Conservation (phyloP, 805 yeast species). For the Saturnispora hagleri region DNA sequence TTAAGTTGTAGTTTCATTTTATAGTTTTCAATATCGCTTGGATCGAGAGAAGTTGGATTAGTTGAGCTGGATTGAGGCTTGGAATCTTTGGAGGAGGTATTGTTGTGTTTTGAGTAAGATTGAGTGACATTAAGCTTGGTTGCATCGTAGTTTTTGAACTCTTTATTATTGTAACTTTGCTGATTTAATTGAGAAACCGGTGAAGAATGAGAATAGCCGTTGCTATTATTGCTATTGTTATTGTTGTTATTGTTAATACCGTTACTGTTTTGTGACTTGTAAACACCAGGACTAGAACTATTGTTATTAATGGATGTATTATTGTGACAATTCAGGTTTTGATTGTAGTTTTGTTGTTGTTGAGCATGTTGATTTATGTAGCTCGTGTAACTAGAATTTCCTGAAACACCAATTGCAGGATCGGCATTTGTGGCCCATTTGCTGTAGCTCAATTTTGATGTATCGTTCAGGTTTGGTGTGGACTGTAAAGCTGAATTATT, state of each 20-base stretch:
- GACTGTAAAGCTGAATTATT: neutral
- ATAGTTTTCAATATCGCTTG: constrained; percentile 29
- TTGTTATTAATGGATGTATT: neutral
- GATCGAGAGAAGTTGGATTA: constrained; percentile 5
- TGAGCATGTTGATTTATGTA: neutral
- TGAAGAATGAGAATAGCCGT: neutral
- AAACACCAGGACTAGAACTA: neutral
- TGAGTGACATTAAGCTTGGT: neutral
- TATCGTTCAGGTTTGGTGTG: neutral
- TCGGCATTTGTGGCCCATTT: neutral
- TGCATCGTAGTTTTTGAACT: neutral
- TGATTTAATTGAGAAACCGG: neutral
- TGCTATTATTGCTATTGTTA: neutral
- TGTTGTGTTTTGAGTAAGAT: neutral
- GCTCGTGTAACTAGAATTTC: neutral
- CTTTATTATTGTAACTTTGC: neutral
- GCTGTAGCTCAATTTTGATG: neutral
- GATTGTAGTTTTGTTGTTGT: neutral
- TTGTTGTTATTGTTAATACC: neutral
- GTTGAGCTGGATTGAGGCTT: constrained; percentile 8
- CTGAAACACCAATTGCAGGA: neutral
- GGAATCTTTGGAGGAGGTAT: neutral
- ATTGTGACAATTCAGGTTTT: neutral
- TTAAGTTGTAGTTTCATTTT: constrained; percentile 46
- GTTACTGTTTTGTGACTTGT: neutral